Evolutionary conservation across 768 basidiomycete species (phyloP).

Genomic region (Rhizopogon vinicolor): DNA sequence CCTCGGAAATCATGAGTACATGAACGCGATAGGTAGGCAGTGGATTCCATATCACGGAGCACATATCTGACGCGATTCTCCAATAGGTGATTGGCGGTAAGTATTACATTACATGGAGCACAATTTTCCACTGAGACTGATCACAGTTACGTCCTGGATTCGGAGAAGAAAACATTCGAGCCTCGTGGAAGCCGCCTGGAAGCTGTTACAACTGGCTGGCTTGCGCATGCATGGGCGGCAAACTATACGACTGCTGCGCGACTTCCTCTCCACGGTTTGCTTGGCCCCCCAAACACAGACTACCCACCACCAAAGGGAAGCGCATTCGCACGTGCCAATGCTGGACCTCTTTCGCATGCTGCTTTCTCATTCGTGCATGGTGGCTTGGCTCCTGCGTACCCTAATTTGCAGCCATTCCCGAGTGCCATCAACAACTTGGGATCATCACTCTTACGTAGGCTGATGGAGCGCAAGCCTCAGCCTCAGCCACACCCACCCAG

Average conservation of each 20-base stretch:
- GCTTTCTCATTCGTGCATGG: constrained; percentile 94
- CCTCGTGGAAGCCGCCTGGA: constrained; percentile 65
- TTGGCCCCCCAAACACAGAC: constrained; percentile 64
- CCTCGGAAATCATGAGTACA: constrained; percentile 95
- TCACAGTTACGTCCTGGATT: constrained; percentile 74
- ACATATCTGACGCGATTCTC: constrained; percentile 4
- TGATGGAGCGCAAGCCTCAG: constrained; percentile 61
- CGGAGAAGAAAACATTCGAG: constrained; percentile 83
- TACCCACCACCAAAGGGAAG: constrained; percentile 38
- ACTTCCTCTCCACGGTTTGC: constrained; percentile 70
- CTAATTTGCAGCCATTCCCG: constrained; percentile 77
- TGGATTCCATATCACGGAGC: constrained; percentile 1
- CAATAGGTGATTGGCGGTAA: constrained; percentile 81
- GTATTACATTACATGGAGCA: constrained; percentile 6
- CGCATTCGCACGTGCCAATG: constrained; percentile 26
- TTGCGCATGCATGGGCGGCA: constrained; percentile 77
- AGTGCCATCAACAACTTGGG: constrained; percentile 76
- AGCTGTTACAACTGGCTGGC: constrained; percentile 67
- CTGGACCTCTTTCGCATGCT: constrained; percentile 60
- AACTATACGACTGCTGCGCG: constrained; percentile 84
- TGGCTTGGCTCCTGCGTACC: constrained; percentile 77
- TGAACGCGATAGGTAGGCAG: constrained; percentile 75
- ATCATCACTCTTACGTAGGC: constrained; percentile 59
- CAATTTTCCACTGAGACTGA: constrained; percentile 4
- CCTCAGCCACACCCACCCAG: constrained; percentile 78